Evolutionary conservation across 225 moss, liverwort and hornwort genomes (phyloP).

Genomic region (Rhytidiadelphus loreus): DNA sequence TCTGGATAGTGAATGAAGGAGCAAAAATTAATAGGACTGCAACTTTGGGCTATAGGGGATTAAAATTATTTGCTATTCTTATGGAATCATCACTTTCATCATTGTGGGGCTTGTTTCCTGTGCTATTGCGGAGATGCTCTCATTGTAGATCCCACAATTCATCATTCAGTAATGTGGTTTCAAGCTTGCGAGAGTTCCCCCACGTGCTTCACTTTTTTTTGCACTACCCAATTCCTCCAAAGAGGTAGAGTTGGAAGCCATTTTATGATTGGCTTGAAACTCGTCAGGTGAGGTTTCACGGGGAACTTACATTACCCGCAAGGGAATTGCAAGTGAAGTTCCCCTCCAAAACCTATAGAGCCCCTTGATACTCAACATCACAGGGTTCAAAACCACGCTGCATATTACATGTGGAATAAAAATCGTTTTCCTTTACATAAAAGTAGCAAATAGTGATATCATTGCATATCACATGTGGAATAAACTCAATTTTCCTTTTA

Average conservation of each 20-base stretch:
- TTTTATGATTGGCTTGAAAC: not conserved
- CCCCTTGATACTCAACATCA: not conserved
- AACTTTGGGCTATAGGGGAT: rapidly evolving
- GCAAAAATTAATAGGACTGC: rapidly evolving
- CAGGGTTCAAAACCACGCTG: not conserved
- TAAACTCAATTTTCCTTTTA: not conserved
- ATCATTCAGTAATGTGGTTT: no score
- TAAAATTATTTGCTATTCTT: not conserved
- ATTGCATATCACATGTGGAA: not conserved
- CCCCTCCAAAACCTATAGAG: not conserved
- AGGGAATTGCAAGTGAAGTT: not conserved
- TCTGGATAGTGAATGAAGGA: not conserved
- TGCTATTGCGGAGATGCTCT: not conserved
- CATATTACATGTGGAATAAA: not conserved
- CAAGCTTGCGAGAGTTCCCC: no score
- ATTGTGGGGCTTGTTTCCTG: rapidly evolving
- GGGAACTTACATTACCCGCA: not conserved
- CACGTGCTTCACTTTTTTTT: no score
- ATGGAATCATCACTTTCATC: rapidly evolving
- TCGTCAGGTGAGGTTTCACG: rapidly evolving
- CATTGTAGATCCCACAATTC: rapidly evolving
- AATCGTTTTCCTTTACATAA: not conserved
- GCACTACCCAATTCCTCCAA: rapidly evolving
- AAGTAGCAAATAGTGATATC: not conserved
- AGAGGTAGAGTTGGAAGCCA: not conserved